Evolutionary conservation across 2,329 filamentous ascomycete species (phyloP), one percentile per base, ranked within the genome.

Genomic region (Aspergillus sp.): DNA sequence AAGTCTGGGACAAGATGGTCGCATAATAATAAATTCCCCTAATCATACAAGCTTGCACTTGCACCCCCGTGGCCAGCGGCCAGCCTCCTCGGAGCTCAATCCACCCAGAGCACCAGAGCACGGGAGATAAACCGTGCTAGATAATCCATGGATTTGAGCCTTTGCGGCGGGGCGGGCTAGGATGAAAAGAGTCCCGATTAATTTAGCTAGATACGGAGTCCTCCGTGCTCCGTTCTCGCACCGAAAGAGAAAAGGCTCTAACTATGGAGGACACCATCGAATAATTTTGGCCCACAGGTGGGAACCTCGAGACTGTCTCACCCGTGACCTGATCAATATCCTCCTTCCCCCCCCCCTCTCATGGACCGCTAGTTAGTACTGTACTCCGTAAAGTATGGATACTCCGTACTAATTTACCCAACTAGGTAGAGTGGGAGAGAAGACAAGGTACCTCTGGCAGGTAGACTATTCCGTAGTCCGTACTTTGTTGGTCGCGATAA

Each of bases 271-370:
- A 49, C 36, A 55, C 51, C 55, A 47, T 47, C 51, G 24, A 57
- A 58, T 50, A 53, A 55, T 58, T 58, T 58, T 29, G 55, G 58
- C 56, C 52, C 59, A 56, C 52, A 55, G 36, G 32, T 26, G 45
- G 52, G 36, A 39, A 53, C 24, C 20, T 29, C 31, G 22, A 51
- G 57, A 47, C 20, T 53, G 57, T 53, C 49, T 49, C 49, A 56
- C 54, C 54, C 39, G 22, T 49, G 39, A 56, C 54, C 54, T 20
- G 29, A 42, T 42, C 39, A 59, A 31, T 24, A 49, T 52, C 24
- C 20, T n/a, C n/a, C n/a, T n/a, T n/a, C n/a, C n/a, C n/a, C n/a
- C 53, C 26, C 39, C 16, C 11, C 16, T 16, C 14, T n/a, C 36
- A n/a, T 16, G 36, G 36, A n/a, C 36, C 16, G 12, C 36, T 16